Evolutionary conservation across 768 basidiomycete genomes (phyloP).

Genomic region (Amanita exitialis): DNA sequence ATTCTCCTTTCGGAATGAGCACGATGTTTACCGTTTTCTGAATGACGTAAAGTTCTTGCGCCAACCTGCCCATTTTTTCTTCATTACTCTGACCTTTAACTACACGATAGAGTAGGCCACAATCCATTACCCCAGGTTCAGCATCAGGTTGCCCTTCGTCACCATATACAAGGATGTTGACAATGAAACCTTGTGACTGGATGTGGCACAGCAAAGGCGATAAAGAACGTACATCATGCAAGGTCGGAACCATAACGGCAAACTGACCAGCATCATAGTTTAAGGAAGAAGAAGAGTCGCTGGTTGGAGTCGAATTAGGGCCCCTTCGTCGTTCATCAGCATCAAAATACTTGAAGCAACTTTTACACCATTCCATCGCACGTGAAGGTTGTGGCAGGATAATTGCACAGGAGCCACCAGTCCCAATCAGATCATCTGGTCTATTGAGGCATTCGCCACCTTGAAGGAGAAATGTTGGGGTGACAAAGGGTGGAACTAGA

Average conservation of each 20-base stretch:
- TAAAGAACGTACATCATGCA: slow-evolving; percentile 23
- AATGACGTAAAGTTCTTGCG: neutral
- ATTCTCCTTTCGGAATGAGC: slow-evolving; percentile 4
- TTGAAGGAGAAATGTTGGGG: slow-evolving; percentile 23
- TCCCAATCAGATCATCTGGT: too few species aligned
- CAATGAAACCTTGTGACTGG: slow-evolving; percentile 16
- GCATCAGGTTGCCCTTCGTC: neutral
- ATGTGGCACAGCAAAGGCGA: slow-evolving; percentile 26
- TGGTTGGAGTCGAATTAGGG: neutral
- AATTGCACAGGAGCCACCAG: neutral
- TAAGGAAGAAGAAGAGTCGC: neutral
- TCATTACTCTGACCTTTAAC: neutral
- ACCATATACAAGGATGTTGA: slow-evolving; percentile 22
- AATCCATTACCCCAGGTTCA: neutral
- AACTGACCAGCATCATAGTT: slow-evolving; percentile 15
- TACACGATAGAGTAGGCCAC: neutral
- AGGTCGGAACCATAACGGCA: slow-evolving; percentile 22
- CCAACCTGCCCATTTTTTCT: neutral
- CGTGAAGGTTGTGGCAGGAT: neutral
- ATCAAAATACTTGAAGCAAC: neutral
- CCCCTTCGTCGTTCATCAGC: neutral
- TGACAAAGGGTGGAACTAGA: slow-evolving; percentile 53
- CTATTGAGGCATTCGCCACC: neutral
- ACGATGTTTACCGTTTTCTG: neutral
- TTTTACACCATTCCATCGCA: neutral